Evolutionary conservation across 1,284 basidiomycete genomes (phyloP).

Genomic region (Somion occarium): DNA sequence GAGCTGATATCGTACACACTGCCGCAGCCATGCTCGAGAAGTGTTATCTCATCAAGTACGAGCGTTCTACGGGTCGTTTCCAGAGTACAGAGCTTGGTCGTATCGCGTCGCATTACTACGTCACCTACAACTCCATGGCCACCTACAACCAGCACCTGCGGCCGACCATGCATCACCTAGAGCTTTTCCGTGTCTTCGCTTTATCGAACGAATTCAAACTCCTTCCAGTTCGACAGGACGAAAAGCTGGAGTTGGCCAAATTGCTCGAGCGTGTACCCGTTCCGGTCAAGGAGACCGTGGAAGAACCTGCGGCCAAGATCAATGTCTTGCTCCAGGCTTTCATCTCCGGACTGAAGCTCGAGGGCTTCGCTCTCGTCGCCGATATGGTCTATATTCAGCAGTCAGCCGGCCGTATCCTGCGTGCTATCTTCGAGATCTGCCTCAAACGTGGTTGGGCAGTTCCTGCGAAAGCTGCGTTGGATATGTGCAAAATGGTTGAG

Average conservation of each 20-base stretch:
- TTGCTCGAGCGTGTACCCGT: conserved; percentile 94
- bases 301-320: conserved; percentile 96
- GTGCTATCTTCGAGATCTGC: conserved; percentile 98
- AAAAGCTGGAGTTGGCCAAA: conserved; percentile 91
- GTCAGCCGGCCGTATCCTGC: conserved; percentile 89
- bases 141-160: conserved; percentile 95
- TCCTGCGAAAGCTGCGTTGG: conserved; percentile 86
- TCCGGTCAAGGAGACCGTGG: conserved; percentile 95
- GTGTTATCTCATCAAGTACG: conserved; percentile 91
- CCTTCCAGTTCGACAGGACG: conserved; percentile 71
- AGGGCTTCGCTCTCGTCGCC: conserved; percentile 94
- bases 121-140: conserved; percentile 94
- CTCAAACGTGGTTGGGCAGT: conserved; percentile 98
- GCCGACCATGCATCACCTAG: conserved; percentile 83
- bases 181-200: conserved; percentile 95
- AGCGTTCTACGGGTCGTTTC: conserved; percentile 85
- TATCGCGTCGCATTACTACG: conserved; percentile 96
- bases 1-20: conserved; percentile 91
- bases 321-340: conserved; percentile 95
- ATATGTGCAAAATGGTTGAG: conserved; percentile 98
- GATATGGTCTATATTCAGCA: conserved; percentile 98
- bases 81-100: conserved; percentile 89
- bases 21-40: conserved; percentile 95
- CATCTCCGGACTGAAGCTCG: conserved; percentile 92
- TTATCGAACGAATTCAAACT: conserved; percentile 97